Evolutionary conservation across 1,284 basidiomycete genomes (phyloP), one percentile per base, ranked within the genome.

Genomic region (Heterobasidion annosum): DNA sequence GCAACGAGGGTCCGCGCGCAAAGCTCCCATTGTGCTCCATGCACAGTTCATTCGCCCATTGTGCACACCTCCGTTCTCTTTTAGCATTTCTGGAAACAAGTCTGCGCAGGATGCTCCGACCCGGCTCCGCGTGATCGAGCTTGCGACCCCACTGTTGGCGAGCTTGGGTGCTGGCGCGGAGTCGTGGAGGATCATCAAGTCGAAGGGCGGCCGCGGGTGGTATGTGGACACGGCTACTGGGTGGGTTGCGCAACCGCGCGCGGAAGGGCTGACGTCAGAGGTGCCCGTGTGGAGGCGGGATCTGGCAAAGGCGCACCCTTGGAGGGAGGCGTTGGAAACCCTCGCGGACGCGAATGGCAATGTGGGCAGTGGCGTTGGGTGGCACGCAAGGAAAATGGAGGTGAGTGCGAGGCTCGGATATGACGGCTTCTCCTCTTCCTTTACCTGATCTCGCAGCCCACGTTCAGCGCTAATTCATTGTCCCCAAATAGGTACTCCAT

Each of bases 311-410:
- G 75, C 68, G 4, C 90, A 93, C 67, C 81, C 83, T 1, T 80
- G 86, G 64, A 74, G 90, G 52, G 66, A 67, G 35, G 87, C 86
- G 65, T 74, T 93, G 64, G 82, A 85, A 61, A 73, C 76, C 45
- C 71, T 96, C n/a, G 83, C 90, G 12, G 78, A 85, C 59, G 85
- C 87, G 10, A 91, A 92, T 61, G 93, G 93, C 1, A 91, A 93
- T 62, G 94, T 97, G 3, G 87, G 79, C 62, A 92, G 88, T 63
- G 89, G 87, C 4, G 82, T 94, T 1, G 96, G 96, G 0, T 99
- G 96, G 95, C 93, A 98, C 70, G 85, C 90, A 37, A 74, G 93
- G 52, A 99, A 99, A 75, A 95, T 98, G 93, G 95, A 98, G 81
- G 91, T 97, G 53, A 55, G 83, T 71, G 18, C 8, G 48, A 32